Conservation (phyloP, 1,284 basidiomycete genomes). For the Ustilago hordei region DNA sequence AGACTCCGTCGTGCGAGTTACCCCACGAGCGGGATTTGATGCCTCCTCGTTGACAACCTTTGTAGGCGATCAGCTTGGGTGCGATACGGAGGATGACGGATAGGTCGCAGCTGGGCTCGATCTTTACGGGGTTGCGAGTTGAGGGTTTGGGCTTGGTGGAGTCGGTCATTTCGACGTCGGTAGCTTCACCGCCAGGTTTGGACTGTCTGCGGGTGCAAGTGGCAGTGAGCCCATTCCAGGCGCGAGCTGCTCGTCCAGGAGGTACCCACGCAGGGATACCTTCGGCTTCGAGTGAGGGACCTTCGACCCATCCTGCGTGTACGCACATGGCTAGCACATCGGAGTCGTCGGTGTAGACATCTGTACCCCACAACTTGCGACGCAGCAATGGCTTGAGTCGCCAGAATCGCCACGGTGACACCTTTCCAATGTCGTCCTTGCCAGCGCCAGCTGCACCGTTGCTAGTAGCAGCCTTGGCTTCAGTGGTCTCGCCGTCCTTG, state of each 20-base stretch:
- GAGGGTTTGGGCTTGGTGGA: neutral
- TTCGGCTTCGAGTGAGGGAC: slow-evolving; percentile 62
- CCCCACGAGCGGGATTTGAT: slow-evolving; percentile 73
- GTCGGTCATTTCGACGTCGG: slow-evolving; percentile 16
- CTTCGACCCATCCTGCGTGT: slow-evolving; percentile 73
- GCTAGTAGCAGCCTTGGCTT: slow-evolving; percentile 1
- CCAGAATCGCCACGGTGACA: slow-evolving; percentile 62
- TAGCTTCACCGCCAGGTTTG: neutral
- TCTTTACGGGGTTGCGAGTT: neutral
- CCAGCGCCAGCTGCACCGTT: neutral
- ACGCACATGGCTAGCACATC: slow-evolving; percentile 73
- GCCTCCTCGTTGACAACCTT: slow-evolving; percentile 72
- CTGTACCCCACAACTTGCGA: slow-evolving; percentile 74
- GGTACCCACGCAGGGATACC: slow-evolving; percentile 59
- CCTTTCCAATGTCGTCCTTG: neutral
- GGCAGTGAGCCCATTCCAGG: slow-evolving; percentile 51
- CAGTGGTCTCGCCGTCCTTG: slow-evolving; percentile 6
- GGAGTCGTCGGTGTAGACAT: slow-evolving; percentile 76
- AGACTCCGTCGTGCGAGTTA: slow-evolving; percentile 74
- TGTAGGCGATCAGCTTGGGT: slow-evolving; percentile 73
- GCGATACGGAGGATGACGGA: slow-evolving; percentile 72
- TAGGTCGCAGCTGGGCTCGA: slow-evolving; percentile 65
- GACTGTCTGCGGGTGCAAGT: neutral
- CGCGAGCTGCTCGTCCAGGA: slow-evolving; percentile 55
- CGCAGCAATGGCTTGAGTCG: slow-evolving; percentile 50